phyloP scores from a whole-genome alignment of 2,329 filamentous ascomycete genomes.

The Botrytis medusae region DNA sequence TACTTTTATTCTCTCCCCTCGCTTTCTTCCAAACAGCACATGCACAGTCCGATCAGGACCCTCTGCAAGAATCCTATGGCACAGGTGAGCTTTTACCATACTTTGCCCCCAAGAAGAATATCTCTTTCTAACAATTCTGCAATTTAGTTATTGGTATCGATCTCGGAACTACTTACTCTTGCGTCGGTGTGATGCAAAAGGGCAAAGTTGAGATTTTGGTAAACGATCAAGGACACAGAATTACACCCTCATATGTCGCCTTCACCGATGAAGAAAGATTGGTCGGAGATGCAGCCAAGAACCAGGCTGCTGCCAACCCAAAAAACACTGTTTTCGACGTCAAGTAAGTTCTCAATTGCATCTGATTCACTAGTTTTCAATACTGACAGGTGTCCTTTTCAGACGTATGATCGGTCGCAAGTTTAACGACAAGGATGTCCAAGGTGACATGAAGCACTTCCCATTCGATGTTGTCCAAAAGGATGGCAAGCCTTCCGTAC shows the following conservation, averaged over 20 bases:
- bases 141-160: slow-evolving; percentile 83
- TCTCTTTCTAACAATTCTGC: slow-evolving; percentile 25
- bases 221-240: slow-evolving; percentile 96
- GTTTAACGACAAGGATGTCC: slow-evolving; percentile 80
- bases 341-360: slow-evolving; percentile 61
- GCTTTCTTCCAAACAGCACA: slow-evolving; percentile 76
- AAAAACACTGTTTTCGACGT: slow-evolving; percentile 27
- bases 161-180: slow-evolving; percentile 85
- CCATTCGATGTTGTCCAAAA: slow-evolving; percentile 92
- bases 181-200: slow-evolving; percentile 94
- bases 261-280: slow-evolving; percentile 97
- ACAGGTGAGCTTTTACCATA: slow-evolving; percentile 51
- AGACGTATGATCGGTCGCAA: slow-evolving; percentile 86
- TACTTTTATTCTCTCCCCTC: slow-evolving; percentile 83
- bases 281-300: slow-evolving; percentile 96
- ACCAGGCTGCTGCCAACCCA: slow-evolving; percentile 61
- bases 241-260: slow-evolving; percentile 91
- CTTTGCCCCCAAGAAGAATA: background rate
- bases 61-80: slow-evolving; percentile 69
- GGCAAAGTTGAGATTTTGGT: slow-evolving; percentile 94
- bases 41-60: slow-evolving; percentile 68
- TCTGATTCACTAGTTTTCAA: slow-evolving; percentile 22
- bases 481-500: slow-evolving; percentile 83
- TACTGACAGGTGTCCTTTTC: slow-evolving; percentile 39
- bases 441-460: slow-evolving; percentile 96